Percentiles rank a stretch among this genome's conserved stretches.
Conservation (phyloP, 345 rosid genomes). For the Arabis alpina region DNA sequence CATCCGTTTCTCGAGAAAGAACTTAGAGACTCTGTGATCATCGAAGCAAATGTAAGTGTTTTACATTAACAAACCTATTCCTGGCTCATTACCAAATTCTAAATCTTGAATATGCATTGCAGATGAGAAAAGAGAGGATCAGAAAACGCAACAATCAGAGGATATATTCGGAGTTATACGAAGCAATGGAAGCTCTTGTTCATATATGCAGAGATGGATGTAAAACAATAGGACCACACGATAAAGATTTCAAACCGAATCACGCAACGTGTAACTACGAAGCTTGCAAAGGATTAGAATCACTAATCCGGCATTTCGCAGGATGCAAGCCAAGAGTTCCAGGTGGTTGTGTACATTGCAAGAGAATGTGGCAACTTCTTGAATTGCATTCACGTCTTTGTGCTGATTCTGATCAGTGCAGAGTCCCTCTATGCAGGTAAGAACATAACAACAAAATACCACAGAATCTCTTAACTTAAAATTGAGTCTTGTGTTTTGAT, state of each 20-base stretch:
- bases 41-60: conserved; percentile 58
- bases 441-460: background rate
- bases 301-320: conserved; percentile 78
- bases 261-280: conserved; percentile 62
- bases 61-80: background rate
- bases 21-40: conserved; percentile 55
- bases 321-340: conserved; percentile 75
- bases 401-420: conserved; percentile 57
- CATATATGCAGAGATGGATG: conserved; percentile 95
- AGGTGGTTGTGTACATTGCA: conserved; percentile 86
- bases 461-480: background rate
- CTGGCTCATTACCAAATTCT: background rate
- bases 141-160: conserved; percentile 58
- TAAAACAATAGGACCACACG: conserved; percentile 85
- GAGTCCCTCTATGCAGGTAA: conserved; percentile 91
- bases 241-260: conserved; percentile 59
- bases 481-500: too few relatives aligned
- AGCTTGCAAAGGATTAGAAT: conserved; percentile 84
- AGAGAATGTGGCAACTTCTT: conserved; percentile 93
- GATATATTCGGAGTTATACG: conserved; percentile 72
- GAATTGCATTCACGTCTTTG: conserved; percentile 88
- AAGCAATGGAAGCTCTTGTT: conserved; percentile 94
- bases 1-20: conserved; percentile 82
- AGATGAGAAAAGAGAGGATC: conserved; percentile 60
- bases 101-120: conserved; percentile 24